Percentiles rank a stretch among this genome's conserved stretches.
Conservation (phyloP, 2,329 filamentous ascomycete genomes). For the Penicillium rolfsii region DNA sequence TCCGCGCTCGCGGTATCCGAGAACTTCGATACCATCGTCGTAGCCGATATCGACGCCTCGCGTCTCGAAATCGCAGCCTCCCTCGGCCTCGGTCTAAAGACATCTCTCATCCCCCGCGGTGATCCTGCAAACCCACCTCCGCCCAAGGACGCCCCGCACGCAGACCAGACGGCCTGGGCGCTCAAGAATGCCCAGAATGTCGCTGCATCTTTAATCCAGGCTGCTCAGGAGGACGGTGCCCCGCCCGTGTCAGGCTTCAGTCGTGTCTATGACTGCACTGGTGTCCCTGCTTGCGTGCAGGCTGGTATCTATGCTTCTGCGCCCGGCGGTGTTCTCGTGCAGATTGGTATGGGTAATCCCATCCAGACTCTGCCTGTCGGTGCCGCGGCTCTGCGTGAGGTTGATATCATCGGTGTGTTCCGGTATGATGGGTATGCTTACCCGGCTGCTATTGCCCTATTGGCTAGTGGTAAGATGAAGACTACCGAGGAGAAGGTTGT, state of each 20-base stretch:
- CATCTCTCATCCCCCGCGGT: slow-evolving; percentile 42
- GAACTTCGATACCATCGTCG: slow-evolving; percentile 58
- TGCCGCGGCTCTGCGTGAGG: slow-evolving; percentile 58
- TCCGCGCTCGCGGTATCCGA: slow-evolving; percentile 60
- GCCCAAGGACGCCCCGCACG: slow-evolving; percentile 35
- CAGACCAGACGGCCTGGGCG: slow-evolving; percentile 39
- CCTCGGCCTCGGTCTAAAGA: slow-evolving; percentile 42
- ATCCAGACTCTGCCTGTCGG: slow-evolving; percentile 58
- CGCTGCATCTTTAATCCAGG: slow-evolving; percentile 37
- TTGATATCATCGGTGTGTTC: slow-evolving; percentile 62
- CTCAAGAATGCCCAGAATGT: slow-evolving; percentile 42
- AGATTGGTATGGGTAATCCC: slow-evolving; percentile 62
- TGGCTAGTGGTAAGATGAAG: slow-evolving; percentile 55
- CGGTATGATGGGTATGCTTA: slow-evolving; percentile 58
- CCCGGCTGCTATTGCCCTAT: slow-evolving; percentile 57
- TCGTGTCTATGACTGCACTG: slow-evolving; percentile 53
- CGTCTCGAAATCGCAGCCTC: slow-evolving; percentile 59
- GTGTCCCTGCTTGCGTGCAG: slow-evolving; percentile 50
- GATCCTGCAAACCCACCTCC: slow-evolving; percentile 36
- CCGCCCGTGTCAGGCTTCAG: slow-evolving; percentile 41
- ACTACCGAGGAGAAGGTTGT: slow-evolving; percentile 56
- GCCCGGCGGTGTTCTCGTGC: slow-evolving; percentile 57
- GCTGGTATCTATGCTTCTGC: slow-evolving; percentile 50
- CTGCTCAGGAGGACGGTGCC: slow-evolving; percentile 19
- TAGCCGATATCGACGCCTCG: slow-evolving; percentile 64